phyloP scores from a whole-genome alignment of 805 yeast genomes.

The Teunomyces tritomae region DNA sequence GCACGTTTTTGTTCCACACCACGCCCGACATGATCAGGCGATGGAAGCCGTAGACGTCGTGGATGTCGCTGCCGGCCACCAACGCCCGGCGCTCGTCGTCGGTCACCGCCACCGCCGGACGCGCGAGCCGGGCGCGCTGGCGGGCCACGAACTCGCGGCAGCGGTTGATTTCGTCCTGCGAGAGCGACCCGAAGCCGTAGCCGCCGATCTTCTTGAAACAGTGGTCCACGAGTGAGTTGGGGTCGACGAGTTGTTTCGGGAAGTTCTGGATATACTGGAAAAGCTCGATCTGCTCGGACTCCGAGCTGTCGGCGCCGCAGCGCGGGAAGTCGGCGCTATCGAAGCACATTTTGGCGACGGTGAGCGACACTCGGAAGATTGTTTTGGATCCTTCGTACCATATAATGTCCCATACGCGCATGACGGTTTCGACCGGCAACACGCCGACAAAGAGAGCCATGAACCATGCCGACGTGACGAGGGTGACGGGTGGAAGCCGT shows the following conservation, averaged over 20 bases:
- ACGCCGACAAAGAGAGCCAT: constrained; percentile 95
- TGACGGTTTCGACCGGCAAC: constrained; percentile 81
- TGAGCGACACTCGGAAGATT: constrained; percentile 75
- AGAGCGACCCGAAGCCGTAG: constrained; percentile 61
- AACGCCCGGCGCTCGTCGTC: constrained; percentile 38
- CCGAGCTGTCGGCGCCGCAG: constrained; percentile 17
- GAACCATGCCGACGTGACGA: constrained; percentile 96
- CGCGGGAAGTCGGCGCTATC: constrained; percentile 58
- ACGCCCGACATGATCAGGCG: constrained; percentile 52
- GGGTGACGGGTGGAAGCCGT: constrained; percentile 83
- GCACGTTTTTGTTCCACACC: constrained; percentile 60
- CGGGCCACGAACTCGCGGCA: constrained; percentile 76
- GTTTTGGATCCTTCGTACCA: constrained; percentile 91
- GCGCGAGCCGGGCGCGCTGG: constrained; percentile 46
- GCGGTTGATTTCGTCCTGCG: constrained; percentile 78
- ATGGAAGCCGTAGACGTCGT: constrained; percentile 45
- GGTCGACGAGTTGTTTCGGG: constrained; percentile 71
- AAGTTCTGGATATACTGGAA: constrained; percentile 84
- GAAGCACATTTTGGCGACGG: constrained; percentile 67
- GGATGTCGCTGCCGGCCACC: constrained; percentile 27
- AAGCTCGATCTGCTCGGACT: constrained; percentile 46
- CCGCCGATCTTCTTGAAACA: constrained; percentile 75
- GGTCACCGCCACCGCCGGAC: constrained; percentile 33
- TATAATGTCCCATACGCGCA: constrained; percentile 92
- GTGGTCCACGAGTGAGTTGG: constrained; percentile 64